Conservation (phyloP, 176 grass and related monocot genomes). For the Oryza brachyantha region DNA sequence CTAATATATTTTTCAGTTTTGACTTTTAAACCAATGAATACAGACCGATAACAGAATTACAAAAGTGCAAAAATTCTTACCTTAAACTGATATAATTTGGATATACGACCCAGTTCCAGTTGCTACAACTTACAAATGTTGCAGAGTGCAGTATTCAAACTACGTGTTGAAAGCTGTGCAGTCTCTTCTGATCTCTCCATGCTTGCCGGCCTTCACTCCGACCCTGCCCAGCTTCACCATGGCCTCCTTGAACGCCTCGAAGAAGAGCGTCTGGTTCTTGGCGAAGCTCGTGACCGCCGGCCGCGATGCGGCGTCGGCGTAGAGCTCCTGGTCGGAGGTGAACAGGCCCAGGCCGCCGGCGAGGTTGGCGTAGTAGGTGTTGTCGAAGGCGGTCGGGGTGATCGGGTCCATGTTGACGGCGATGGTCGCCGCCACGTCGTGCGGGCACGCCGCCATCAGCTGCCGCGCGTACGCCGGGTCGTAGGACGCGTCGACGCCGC, state of each 20-base stretch:
- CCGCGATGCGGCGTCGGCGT: conserved; percentile 26
- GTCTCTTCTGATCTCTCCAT: conserved; percentile 67
- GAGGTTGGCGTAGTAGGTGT: conserved; percentile 60
- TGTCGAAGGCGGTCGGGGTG: conserved; percentile 59
- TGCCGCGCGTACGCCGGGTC: conserved; percentile 33
- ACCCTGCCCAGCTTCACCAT: conserved; percentile 67
- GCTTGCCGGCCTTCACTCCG: conserved; percentile 43
- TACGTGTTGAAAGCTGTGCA: conserved; percentile 44
- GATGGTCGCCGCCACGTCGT: conserved; percentile 16
- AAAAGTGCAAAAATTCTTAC: too few relatives aligned
- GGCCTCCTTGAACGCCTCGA: conserved; percentile 53
- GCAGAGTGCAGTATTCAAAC: not conserved
- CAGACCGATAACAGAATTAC: too few relatives aligned
- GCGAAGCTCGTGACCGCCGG: conserved; percentile 40
- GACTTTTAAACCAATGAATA: too few relatives aligned
- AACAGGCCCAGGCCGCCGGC: conserved; percentile 52
- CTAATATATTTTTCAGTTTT: too few relatives aligned
- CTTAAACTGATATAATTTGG: not conserved
- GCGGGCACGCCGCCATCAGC: conserved; percentile 54
- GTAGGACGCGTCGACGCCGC: conserved; percentile 28
- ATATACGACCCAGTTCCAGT: not conserved
- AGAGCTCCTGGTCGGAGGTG: conserved; percentile 56
- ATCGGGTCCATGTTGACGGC: conserved; percentile 63
- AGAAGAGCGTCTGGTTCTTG: conserved; percentile 47
- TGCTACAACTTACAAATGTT: not conserved